Percentiles rank a stretch among this genome's conserved stretches.
phyloP scores from a whole-genome alignment of 768 basidiomycete species.

The Hygrophorus pudorinus region DNA sequence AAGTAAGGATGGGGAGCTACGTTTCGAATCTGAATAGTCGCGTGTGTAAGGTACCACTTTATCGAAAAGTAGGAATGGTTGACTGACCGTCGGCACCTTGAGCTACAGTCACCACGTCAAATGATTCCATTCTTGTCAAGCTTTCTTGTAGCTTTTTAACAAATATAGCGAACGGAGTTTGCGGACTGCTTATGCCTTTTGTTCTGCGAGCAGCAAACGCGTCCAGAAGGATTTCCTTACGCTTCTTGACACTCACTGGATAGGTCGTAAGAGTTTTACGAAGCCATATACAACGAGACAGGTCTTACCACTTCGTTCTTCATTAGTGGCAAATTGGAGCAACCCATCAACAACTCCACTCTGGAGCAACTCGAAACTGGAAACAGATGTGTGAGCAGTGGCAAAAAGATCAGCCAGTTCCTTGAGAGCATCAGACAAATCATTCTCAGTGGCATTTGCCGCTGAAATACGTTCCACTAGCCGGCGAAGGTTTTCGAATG shows the following conservation, averaged over 20 bases:
- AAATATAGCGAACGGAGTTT: conserved; percentile 61
- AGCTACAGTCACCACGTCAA: conserved; percentile 87
- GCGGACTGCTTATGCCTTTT: conserved; percentile 31
- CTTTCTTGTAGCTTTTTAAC: conserved; percentile 97
- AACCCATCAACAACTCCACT: conserved; percentile 88
- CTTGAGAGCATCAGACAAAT: conserved; percentile 48
- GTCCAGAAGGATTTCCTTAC: conserved; percentile 74
- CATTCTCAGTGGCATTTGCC: conserved; percentile 48
- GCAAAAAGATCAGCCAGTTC: conserved; percentile 78
- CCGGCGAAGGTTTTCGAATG: conserved; percentile 51
- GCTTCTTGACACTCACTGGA: conserved; percentile 50
- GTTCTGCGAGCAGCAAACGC: conserved; percentile 54
- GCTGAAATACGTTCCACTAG: conserved; percentile 58
- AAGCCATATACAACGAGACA: conserved; percentile 2
- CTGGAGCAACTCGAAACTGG: conserved; percentile 91
- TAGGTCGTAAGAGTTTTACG: conserved; percentile 3
- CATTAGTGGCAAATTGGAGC: conserved; percentile 70
- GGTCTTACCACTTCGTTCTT: conserved; percentile 46
- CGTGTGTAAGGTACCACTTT: conserved; percentile 2
- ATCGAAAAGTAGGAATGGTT: conserved; percentile 1
- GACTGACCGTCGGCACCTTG: conserved; percentile 69
- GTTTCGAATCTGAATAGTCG: conserved; percentile 62
- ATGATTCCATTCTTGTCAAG: conserved; percentile 89
- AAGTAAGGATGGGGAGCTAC: conserved; percentile 84
- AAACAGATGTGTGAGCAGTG: conserved; percentile 68